Conservation (phyloP, 352 stramenopile species). For the Phytophthora tubulina region DNA sequence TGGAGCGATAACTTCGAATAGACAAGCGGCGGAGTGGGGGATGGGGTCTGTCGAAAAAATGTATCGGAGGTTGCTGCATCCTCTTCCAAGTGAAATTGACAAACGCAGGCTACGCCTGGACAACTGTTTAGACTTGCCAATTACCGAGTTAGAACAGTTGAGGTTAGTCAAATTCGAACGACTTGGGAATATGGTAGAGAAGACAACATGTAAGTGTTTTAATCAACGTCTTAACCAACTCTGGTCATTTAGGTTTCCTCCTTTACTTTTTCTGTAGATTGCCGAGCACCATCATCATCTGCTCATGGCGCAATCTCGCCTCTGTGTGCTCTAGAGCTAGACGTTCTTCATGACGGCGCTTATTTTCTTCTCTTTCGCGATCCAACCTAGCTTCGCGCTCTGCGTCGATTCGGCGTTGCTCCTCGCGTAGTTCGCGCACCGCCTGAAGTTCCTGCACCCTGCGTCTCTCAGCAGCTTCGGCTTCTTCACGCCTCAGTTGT, state of each 20-base stretch:
- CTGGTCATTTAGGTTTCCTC: background rate
- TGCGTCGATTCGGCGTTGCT: background rate
- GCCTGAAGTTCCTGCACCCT: background rate
- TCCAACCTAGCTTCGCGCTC: background rate
- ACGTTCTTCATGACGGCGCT: background rate
- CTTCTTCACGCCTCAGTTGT: background rate
- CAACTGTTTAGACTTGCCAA: conserved; percentile 7
- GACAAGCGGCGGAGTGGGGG: conserved; percentile 1
- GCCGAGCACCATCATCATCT: background rate
- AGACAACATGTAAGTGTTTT: background rate
- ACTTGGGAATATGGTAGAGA: background rate
- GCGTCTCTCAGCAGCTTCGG: background rate
- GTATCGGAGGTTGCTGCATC: background rate
- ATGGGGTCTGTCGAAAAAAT: background rate
- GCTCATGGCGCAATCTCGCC: background rate
- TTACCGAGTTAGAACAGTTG: background rate
- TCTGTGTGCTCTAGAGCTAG: background rate
- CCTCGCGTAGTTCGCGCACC: background rate
- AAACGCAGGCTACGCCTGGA: background rate
- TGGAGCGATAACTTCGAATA: background rate
- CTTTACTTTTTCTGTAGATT: background rate
- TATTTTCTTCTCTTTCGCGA: background rate
- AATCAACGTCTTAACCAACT: too few species aligned
- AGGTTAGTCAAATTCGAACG: conserved; percentile 12
- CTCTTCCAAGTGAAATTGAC: background rate